Conservation (phyloP, 257 asterid genomes). For the Linaria vulgaris region DNA sequence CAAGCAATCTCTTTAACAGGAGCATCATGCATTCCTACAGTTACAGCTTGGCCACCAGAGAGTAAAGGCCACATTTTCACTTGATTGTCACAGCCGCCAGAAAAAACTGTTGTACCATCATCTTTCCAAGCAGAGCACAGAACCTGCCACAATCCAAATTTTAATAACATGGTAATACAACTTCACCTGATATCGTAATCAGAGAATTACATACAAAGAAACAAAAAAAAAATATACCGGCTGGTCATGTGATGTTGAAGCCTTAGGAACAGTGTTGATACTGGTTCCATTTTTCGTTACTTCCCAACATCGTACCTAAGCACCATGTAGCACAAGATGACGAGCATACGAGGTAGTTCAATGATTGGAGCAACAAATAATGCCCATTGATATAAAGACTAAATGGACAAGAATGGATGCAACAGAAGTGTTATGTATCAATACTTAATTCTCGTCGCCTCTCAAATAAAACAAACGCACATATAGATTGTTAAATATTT, state of each 20-base stretch:
- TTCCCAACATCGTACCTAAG: slow-evolving; percentile 97
- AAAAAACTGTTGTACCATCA: slow-evolving; percentile 92
- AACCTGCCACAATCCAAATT: slow-evolving; percentile 55
- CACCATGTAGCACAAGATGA: slow-evolving; percentile 9
- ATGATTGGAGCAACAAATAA: no score
- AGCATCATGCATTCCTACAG: slow-evolving; percentile 92
- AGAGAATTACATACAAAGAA: not conserved
- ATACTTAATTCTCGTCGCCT: no score
- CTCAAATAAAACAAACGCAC: no score
- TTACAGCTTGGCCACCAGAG: slow-evolving; percentile 74
- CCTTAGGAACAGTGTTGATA: slow-evolving; percentile 67
- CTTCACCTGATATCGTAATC: not conserved
- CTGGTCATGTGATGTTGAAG: slow-evolving; percentile 78
- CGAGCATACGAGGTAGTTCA: not conserved
- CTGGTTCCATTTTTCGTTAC: slow-evolving; percentile 57
- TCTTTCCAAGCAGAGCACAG: slow-evolving; percentile 95
- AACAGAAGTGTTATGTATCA: no score
- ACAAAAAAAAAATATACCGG: no score
- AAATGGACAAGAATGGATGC: no score
- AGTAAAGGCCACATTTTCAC: slow-evolving; percentile 94
- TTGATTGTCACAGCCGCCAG: slow-evolving; percentile 99
- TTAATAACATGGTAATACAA: slow-evolving; percentile 15
- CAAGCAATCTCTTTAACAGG: slow-evolving; percentile 89
- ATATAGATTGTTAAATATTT: no score
- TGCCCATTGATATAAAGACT: no score